Evolutionary conservation across 805 yeast species (phyloP).

Genomic region (Metschnikowia bowlesiae): DNA sequence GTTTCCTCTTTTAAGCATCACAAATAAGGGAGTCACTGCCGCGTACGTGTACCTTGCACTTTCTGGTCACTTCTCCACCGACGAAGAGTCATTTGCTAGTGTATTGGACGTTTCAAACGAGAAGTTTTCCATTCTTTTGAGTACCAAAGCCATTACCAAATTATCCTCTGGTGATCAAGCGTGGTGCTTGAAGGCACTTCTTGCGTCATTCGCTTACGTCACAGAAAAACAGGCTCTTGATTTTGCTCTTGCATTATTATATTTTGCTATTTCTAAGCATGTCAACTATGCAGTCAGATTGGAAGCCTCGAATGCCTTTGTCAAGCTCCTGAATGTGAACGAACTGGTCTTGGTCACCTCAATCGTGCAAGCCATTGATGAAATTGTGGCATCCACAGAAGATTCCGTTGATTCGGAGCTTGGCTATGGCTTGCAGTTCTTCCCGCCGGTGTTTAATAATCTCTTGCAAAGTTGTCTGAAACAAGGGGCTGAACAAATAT

Average conservation of each 20-base stretch:
- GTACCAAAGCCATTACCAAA: conserved; percentile 48
- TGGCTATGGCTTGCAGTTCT: conserved; percentile 16
- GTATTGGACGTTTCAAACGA: conserved; percentile 30
- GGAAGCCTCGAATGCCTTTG: conserved; percentile 29
- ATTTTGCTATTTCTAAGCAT: conserved; percentile 39
- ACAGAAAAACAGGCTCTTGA: conserved; percentile 6
- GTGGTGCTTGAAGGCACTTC: conserved; percentile 52
- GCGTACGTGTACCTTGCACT: conserved; percentile 47
- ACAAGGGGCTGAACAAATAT: conserved; percentile 15
- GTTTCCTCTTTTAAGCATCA: conserved; percentile 51
- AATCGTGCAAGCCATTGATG: conserved; percentile 41
- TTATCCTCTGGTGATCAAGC: conserved; percentile 42
- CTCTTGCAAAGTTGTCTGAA: conserved; percentile 22
- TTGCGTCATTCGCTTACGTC: conserved; percentile 23
- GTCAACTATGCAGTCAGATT: conserved; percentile 33
- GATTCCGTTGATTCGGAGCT: conserved; percentile 14
- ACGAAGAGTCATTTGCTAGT: conserved; percentile 5
- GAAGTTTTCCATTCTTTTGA: conserved; percentile 47
- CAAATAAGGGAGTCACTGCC: conserved; percentile 48
- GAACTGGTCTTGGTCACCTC: conserved; percentile 34
- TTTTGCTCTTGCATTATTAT: conserved; percentile 50
- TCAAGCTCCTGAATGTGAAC: conserved; percentile 21
- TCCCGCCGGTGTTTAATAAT: conserved; percentile 23
- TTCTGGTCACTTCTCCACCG: conserved; percentile 12
- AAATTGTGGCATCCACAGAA: conserved; percentile 16